Evolutionary conservation across 148 eudicot species (phyloP).

Genomic region (Rhododendron ovatum): DNA sequence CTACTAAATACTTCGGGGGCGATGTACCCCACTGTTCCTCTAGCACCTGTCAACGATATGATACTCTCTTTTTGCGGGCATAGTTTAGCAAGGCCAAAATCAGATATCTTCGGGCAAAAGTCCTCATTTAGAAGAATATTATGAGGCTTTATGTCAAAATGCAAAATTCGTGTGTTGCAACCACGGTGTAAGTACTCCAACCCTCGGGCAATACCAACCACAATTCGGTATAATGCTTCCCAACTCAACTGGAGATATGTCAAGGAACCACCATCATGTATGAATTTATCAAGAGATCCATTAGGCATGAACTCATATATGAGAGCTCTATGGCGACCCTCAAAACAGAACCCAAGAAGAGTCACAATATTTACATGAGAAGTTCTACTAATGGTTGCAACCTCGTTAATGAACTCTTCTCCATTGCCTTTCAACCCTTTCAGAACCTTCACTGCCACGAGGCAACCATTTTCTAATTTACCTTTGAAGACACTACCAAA

Average conservation of each 20-base stretch:
- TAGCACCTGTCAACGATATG: neutral
- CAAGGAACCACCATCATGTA: neutral
- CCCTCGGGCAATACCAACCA: constrained; percentile 3
- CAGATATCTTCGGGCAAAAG: constrained; percentile 1
- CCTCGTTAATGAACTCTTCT: constrained; percentile 26
- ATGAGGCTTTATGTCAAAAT: constrained; percentile 13
- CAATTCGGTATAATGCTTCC: neutral
- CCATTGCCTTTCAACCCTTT: constrained; percentile 7
- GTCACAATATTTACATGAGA: constrained; percentile 26
- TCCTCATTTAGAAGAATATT: neutral
- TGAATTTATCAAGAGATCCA: constrained; percentile 23
- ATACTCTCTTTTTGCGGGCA: neutral
- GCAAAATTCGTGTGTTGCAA: neutral
- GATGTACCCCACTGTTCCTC: neutral
- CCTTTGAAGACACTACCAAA: constrained; percentile 11
- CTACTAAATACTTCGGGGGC: neutral
- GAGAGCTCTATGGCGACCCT: constrained; percentile 2
- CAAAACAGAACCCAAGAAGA: constrained; percentile 5
- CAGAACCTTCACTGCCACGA: constrained; percentile 6
- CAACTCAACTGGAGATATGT: constrained; percentile 2
- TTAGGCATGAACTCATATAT: constrained; percentile 17
- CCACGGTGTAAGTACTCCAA: constrained; percentile 7
- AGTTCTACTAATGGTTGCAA: constrained; percentile 20
- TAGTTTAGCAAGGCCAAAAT: constrained; percentile 7
- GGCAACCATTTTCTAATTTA: neutral